Percentiles rank a stretch among this genome's conserved stretches.
Evolutionary conservation across 108 stramenopile genomes (phyloP).

Genomic region (Conticribra guillardii): DNA sequence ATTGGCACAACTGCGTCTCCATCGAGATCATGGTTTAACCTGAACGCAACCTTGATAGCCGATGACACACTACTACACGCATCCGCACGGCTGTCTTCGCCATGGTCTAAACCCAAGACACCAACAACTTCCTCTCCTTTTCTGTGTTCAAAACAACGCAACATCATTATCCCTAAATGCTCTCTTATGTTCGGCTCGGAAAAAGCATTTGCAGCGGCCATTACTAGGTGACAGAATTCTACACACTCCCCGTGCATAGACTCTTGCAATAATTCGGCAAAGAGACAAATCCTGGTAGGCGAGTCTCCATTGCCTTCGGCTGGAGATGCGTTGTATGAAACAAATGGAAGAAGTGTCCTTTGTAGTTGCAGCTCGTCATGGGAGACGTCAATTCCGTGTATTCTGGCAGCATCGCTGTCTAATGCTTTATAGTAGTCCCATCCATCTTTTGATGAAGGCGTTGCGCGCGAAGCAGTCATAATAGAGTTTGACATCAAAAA

Average conservation of each 20-base stretch:
- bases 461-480: constrained; percentile 8
- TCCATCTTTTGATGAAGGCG: constrained; percentile 38
- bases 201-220: constrained; percentile 30
- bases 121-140: neutral
- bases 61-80: constrained; percentile 18
- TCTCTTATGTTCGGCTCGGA: constrained; percentile 31
- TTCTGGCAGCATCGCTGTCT: constrained; percentile 7
- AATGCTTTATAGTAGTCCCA: constrained; percentile 19
- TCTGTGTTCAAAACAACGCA: constrained; percentile 21
- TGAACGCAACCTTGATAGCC: constrained; percentile 25
- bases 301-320: constrained; percentile 5
- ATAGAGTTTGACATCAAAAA: constrained; percentile 21
- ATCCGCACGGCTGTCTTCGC: constrained; percentile 11
- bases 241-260: constrained; percentile 41
- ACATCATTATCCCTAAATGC: constrained; percentile 19
- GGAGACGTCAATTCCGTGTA: constrained; percentile 1
- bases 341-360: constrained; percentile 28
- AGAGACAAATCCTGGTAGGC: constrained; percentile 29
- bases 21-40: constrained; percentile 34
- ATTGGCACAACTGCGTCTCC: constrained; percentile 47
- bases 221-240: constrained; percentile 31
- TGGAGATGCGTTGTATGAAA: constrained; percentile 22
- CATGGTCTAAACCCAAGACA: constrained; percentile 41
- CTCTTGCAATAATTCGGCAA: constrained; percentile 31
- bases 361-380: constrained; percentile 15